Evolutionary conservation across 2,329 filamentous ascomycete species (phyloP).

Genomic region (Arthrobotrys megalospora): DNA sequence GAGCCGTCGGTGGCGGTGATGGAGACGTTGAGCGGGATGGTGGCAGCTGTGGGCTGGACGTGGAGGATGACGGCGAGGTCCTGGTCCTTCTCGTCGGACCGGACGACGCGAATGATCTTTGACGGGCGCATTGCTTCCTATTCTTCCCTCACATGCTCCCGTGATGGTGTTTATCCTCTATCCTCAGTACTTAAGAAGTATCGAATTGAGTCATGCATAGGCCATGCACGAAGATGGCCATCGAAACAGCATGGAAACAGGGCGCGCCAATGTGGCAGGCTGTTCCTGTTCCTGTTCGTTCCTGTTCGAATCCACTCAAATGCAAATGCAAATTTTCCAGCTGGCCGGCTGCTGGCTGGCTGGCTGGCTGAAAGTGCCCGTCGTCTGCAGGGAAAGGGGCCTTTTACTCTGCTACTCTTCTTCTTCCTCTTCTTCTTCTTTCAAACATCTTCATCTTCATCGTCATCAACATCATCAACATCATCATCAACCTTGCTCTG

Average conservation of each 20-base stretch:
- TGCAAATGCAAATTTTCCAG: no score
- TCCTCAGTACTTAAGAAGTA: no score
- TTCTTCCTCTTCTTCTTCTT: not conserved
- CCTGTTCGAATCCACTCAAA: no score
- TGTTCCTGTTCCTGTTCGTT: not conserved
- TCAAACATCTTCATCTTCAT: not conserved
- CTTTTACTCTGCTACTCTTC: not conserved
- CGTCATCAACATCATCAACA: constrained; percentile 3
- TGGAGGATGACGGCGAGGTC: constrained; percentile 50
- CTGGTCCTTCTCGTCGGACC: constrained; percentile 47
- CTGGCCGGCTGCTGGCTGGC: not conserved
- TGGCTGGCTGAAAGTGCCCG: constrained; percentile 10
- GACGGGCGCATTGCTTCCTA: constrained; percentile 29
- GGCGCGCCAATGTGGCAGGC: not conserved
- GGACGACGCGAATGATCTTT: constrained; percentile 53
- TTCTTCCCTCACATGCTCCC: no score
- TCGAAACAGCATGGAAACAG: not conserved
- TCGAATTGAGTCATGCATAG: no score
- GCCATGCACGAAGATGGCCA: not conserved
- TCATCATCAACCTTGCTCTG: not conserved
- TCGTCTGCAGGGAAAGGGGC: constrained; percentile 27
- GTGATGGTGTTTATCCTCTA: no score
- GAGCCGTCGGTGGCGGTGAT: constrained; percentile 58
- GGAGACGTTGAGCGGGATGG: constrained; percentile 50
- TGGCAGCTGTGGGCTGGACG: constrained; percentile 55